phyloP scores from a whole-genome alignment of 2,329 filamentous ascomycete species.

The Fusarium ramigenum region DNA sequence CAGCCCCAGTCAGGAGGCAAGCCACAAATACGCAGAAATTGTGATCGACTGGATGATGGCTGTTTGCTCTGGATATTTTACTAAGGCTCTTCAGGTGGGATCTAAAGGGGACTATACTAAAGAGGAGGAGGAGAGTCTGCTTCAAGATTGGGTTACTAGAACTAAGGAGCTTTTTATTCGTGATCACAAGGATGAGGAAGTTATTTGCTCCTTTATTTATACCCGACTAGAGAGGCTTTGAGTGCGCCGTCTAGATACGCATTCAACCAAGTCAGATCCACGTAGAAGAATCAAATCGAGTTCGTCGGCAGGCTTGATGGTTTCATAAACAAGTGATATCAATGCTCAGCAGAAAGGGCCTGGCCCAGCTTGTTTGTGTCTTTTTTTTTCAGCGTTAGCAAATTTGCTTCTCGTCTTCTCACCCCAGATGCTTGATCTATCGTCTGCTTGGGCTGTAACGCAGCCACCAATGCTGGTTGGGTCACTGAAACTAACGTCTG shows the following conservation, averaged over 20 bases:
- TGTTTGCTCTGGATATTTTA: not conserved
- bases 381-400: rapidly evolving
- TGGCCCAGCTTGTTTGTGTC: not conserved
- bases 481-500: not conserved
- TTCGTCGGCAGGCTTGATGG: not conserved
- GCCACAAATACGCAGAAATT: not conserved
- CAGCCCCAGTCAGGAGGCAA: rapidly evolving
- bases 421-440: no score
- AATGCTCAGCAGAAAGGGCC: not conserved
- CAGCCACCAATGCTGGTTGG: not conserved
- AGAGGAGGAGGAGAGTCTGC: not conserved
- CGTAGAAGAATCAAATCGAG: not conserved
- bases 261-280: not conserved
- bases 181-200: not conserved
- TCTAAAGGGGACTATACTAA: not conserved
- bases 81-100: not conserved
- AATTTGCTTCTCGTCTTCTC: no score
- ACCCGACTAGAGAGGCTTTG: not conserved
- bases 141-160: not conserved
- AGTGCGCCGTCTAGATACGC: not conserved
- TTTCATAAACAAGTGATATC: not conserved
- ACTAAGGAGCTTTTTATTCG: not conserved
- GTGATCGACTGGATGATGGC: constrained; percentile 10
- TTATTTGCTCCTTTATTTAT: not conserved
- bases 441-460: rapidly evolving